Base-by-base conservation (phyloP, 257 asterid genomes). In the Paraleonurus japonicus region DNA sequence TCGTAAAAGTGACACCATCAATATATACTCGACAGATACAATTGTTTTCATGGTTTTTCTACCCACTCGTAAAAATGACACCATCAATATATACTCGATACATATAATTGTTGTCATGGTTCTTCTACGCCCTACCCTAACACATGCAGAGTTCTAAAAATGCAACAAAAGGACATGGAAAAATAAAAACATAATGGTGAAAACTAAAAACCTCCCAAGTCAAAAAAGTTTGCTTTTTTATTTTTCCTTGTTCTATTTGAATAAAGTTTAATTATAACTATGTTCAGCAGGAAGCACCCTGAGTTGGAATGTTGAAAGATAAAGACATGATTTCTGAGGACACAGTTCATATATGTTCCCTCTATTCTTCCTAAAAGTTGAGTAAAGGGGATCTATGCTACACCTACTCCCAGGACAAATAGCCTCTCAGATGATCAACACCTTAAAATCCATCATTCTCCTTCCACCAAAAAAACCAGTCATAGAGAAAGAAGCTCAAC, bases 371-470 rank as follows among this genome's bases (percentile, higher is more conserved):
- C 73, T 62, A 71, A 75, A 30, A 64, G 66, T 59, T 24, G 28
- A 30, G 67, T 66, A 70, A 65, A 50, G 45, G 26, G 67, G 32
- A 8, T 75, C 81, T 73, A 65, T 30, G 50, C 81, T 68, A 75
- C 76, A 78, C 71, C 72, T 20, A 62, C n/a, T 54, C 19, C 55
- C 28, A 1, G 61, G 69, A 61, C 64, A 43, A 63, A 63, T 48
- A 10, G 67, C 74, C 68, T 59, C 70, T 54, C 45, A 12, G 68
- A 17, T 15, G 11, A 51, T 58, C 60, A n/a, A 19, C 61, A 24
- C 47, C 53, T 51, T 58, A 43, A 50, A 47, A 24, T 39, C 66
- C 32, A 69, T 7, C 17, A 26, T 43, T 70, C 23, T 62, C 32
- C 53, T 2, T 41, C 16, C 48, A 43, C 51, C 15, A 43, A 19